Conservation (phyloP, 2,329 filamentous ascomycete genomes). For the Allantophomopsis lycopodina region DNA sequence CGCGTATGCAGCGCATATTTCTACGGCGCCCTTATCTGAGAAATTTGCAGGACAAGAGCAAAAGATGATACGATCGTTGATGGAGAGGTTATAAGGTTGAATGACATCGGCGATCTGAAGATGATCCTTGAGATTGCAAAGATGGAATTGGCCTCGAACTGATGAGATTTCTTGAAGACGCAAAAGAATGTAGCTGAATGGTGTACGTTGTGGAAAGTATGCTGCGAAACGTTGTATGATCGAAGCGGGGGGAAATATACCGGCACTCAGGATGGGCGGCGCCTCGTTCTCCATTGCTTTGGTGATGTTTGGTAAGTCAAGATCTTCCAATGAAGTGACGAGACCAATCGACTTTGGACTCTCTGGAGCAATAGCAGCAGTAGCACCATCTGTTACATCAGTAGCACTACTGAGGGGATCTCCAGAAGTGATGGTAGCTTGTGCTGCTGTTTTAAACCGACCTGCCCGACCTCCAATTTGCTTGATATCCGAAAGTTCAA, state of each 20-base stretch:
- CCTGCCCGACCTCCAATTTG: slow-evolving; percentile 92
- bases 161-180: slow-evolving; percentile 52
- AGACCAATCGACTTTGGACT: slow-evolving; percentile 36
- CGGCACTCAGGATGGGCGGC: slow-evolving; percentile 54
- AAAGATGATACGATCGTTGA: slow-evolving; percentile 64
- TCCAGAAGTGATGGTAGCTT: slow-evolving; percentile 25
- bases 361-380: background rate
- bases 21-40: slow-evolving; percentile 30
- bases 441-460: slow-evolving; percentile 61
- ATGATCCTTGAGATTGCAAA: slow-evolving; percentile 49
- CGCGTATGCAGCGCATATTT: slow-evolving; percentile 51
- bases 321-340: slow-evolving; percentile 64
- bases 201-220: slow-evolving; percentile 70
- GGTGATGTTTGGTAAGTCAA: slow-evolving; percentile 51
- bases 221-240: slow-evolving; percentile 64
- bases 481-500: slow-evolving; percentile 71
- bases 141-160: slow-evolving; percentile 51
- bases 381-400: background rate
- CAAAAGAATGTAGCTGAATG: slow-evolving; percentile 70
- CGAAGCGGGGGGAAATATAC: slow-evolving; percentile 56
- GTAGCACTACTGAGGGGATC: background rate
- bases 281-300: slow-evolving; percentile 50
- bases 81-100: slow-evolving; percentile 54
- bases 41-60: slow-evolving; percentile 54
- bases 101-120: slow-evolving; percentile 61